These are phyloP conservation scores for Leucocoprinus birnbaumii DNA, from an alignment of 768 basidiomycete species.

Conservation along the genomic window DNA sequence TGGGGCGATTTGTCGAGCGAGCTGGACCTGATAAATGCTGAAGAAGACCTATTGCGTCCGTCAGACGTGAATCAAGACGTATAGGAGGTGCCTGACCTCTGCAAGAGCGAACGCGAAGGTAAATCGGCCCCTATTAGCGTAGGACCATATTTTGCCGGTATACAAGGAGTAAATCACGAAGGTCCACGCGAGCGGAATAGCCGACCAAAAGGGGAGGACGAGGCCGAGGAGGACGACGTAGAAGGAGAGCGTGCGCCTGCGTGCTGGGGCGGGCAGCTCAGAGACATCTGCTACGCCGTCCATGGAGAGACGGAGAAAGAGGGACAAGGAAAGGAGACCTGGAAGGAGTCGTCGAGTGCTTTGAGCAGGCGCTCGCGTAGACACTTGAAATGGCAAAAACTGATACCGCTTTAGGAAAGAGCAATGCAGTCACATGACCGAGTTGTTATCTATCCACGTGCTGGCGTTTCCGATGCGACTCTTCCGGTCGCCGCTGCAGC, in stretches of 20 bases:
- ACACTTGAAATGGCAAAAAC: background rate
- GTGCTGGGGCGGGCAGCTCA: conserved; percentile 33
- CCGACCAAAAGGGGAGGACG: conserved; percentile 63
- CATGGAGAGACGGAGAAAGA: conserved; percentile 15
- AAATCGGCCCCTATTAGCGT: conserved; percentile 32
- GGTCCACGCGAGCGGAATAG: conserved; percentile 62
- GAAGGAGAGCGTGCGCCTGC: conserved; percentile 45
- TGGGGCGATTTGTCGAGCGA: conserved; percentile 45
- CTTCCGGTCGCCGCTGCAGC: too few relatives aligned
- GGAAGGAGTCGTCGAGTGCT: background rate
- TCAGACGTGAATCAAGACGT: background rate
- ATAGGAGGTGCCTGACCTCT: conserved; percentile 44
- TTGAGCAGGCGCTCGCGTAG: background rate
- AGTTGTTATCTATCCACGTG: conserved; percentile 10
- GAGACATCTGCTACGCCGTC: conserved; percentile 28
- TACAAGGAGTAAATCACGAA: conserved; percentile 52
- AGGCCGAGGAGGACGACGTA: conserved; percentile 54
- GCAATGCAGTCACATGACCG: conserved; percentile 9
- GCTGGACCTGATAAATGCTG: conserved; percentile 58
- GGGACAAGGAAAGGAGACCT: background rate
- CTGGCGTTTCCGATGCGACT: background rate
- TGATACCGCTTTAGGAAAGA: conserved; percentile 7
- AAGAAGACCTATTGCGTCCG: conserved; percentile 53
- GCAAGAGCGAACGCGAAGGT: conserved; percentile 49
- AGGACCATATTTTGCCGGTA: conserved; percentile 38